Percentiles rank a stretch among this genome's conserved stretches.
Evolutionary conservation across 148 eudicot genomes (phyloP).

Genomic region (Camellia japonica): DNA sequence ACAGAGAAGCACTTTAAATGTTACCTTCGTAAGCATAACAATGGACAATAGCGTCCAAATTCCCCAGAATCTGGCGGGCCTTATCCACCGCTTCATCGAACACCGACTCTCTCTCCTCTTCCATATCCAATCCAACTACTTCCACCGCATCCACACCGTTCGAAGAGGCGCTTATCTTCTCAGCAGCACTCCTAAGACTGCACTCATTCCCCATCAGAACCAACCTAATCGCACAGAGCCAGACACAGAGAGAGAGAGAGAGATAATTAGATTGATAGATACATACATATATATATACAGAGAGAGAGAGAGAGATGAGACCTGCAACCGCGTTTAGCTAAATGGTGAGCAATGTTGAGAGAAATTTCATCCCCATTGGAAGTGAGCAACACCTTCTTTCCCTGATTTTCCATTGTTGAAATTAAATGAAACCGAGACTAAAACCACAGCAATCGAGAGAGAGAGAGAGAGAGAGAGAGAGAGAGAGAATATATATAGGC

Average conservation of each 20-base stretch:
- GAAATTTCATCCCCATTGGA: slow-evolving; percentile 81
- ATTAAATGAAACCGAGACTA: not conserved
- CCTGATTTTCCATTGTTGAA: slow-evolving; percentile 41
- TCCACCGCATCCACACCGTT: slow-evolving; percentile 38
- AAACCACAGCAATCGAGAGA: not conserved
- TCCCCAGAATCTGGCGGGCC: slow-evolving; percentile 55
- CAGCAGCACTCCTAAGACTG: slow-evolving; percentile 36
- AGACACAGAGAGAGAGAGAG: not conserved
- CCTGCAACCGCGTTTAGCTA: slow-evolving; percentile 89
- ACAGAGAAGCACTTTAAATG: not conserved
- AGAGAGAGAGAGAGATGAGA: slow-evolving; percentile 17
- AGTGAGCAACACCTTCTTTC: slow-evolving; percentile 70
- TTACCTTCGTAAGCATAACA: slow-evolving; percentile 84
- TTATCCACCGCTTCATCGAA: slow-evolving; percentile 71
- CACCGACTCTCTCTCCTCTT: slow-evolving; percentile 56
- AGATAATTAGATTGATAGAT: no score
- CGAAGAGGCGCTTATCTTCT: slow-evolving; percentile 44
- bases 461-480: not conserved
- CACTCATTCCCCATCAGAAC: slow-evolving; percentile 76
- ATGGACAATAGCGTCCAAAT: slow-evolving; percentile 68
- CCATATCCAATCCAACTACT: slow-evolving; percentile 78
- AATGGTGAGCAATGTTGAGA: slow-evolving; percentile 49
- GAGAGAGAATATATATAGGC: not conserved
- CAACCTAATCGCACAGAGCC: slow-evolving; percentile 40
- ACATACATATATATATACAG: not conserved